A percentile compares a stretch with the other conserved stretches of the same genome.
phyloP scores from a whole-genome alignment of 148 eudicot species.

The Persicaria tinctoria region DNA sequence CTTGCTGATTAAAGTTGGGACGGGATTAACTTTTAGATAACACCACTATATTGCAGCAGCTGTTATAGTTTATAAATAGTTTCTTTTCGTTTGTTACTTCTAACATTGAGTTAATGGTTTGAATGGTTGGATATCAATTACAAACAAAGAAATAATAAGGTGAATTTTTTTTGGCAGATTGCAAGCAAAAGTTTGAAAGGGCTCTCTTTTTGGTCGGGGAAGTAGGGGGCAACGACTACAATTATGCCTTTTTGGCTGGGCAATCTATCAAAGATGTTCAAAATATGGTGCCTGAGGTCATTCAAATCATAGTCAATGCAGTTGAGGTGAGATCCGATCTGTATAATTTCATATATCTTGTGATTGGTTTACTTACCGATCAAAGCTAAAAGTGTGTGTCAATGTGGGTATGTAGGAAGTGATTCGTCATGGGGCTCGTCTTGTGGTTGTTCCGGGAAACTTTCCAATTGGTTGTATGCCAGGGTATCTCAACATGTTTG shows the following conservation, averaged over 20 bases:
- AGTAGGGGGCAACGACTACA: conserved; percentile 3
- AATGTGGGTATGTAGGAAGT: background rate
- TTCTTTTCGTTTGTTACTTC: background rate
- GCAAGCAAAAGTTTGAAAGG: background rate
- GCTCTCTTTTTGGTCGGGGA: background rate
- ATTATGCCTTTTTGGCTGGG: background rate
- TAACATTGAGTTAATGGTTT: background rate
- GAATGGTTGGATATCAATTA: too few relatives aligned
- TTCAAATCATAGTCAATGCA: background rate
- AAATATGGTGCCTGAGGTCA: background rate
- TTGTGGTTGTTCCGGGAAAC: background rate
- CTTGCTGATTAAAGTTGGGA: too few relatives aligned
- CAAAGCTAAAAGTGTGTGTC: background rate
- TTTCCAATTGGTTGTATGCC: conserved; percentile 37
- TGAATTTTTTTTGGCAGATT: background rate
- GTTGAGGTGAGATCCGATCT: background rate
- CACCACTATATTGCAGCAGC: too few relatives aligned
- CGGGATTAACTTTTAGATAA: too few relatives aligned
- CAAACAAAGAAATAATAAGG: too few relatives aligned
- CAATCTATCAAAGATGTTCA: background rate
- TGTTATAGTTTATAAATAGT: background rate
- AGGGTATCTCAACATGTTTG: conserved; percentile 11
- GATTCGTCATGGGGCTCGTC: background rate
- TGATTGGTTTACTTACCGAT: too few relatives aligned
- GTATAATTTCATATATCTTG: too few relatives aligned